Evolutionary conservation across 164 flowering plant genomes (phyloP), one percentile per base, ranked within the genome.

Genomic region (Santalum album): DNA sequence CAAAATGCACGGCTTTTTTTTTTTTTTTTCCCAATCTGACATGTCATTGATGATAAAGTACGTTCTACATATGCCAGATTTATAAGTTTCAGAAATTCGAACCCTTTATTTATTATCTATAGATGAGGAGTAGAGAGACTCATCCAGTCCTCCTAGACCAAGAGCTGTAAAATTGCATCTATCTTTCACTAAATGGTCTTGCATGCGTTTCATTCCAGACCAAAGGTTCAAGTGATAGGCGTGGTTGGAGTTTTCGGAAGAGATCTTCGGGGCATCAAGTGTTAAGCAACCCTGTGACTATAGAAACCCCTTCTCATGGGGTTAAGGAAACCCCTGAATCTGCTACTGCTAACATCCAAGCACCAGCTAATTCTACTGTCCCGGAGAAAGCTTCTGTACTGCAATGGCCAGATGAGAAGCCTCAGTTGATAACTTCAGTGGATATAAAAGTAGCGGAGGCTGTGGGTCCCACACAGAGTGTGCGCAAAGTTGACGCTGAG

Each of bases 241-340:
- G 86, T 43, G 70, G 94, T 32, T 92, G 99, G 99, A 92, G 96
- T 72, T 89, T 92, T 65, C 72, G 95, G 25, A 87, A 87, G 74
- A 85, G 73, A 75, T 83, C 95, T 55, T 71, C 89, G 7, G 70
- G 79, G 56, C 91, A 92, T 62, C 80, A 92, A 46, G 88, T 85
- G 53, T 75, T 87, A 24, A 87, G 80, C 73, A 83, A 89, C 70
- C 73, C 73, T 62, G 85, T 75, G 15, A 64, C 51, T 20, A 40
- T 81, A 21, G 96, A 83, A 67, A 25, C 69, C 27, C 61, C 75
- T 38, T 62, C 79, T 58, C 53, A 81, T 62, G 70, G 51, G 42
- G 67, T 65, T 51, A 81, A 76, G 56, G 86, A 78, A 59, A 71
- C 56, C 59, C 74, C 78, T 21, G 85, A 78, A 63, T 50, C 80